Percentiles rank a stretch among this genome's conserved stretches.
Conservation (phyloP, 441 rosid species). For the Eutrema salsugineum region DNA sequence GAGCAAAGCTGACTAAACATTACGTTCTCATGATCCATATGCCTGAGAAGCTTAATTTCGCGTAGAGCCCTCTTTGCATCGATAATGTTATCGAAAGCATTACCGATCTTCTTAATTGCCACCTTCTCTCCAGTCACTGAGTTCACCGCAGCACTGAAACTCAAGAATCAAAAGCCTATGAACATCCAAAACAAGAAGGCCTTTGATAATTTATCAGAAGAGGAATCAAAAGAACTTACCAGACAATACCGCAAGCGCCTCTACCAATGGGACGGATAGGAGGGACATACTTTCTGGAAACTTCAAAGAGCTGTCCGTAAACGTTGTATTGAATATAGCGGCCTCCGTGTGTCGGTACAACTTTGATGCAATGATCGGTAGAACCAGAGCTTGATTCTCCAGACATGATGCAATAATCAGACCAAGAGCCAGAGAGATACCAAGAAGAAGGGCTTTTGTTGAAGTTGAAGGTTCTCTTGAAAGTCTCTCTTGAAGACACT, state of each 20-base stretch:
- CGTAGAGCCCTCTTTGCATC: slow-evolving; percentile 93
- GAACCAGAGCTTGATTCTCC: slow-evolving; percentile 53
- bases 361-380: slow-evolving; percentile 50
- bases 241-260: slow-evolving; percentile 81
- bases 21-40: slow-evolving; percentile 98
- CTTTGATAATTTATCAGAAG: background rate
- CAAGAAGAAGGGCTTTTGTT: slow-evolving; percentile 24
- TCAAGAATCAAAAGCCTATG: slow-evolving; percentile 21
- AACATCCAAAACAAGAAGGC: slow-evolving; percentile 1
- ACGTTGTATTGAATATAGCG: slow-evolving; percentile 69
- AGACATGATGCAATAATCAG: slow-evolving; percentile 29
- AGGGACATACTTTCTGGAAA: slow-evolving; percentile 65
- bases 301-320: slow-evolving; percentile 72
- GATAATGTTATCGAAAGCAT: slow-evolving; percentile 93
- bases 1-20: slow-evolving; percentile 17
- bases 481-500: slow-evolving; percentile 19
- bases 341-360: slow-evolving; percentile 59
- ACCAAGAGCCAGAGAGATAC: slow-evolving; percentile 18
- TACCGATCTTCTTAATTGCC: slow-evolving; percentile 94
- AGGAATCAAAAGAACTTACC: slow-evolving; percentile 36
- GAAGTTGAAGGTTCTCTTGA: slow-evolving; percentile 24
- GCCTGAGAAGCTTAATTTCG: slow-evolving; percentile 94
- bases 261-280: slow-evolving; percentile 73
- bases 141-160: slow-evolving; percentile 81
- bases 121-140: slow-evolving; percentile 84